Percentiles rank a stretch among this genome's conserved stretches.
phyloP scores from a whole-genome alignment of 1,139 yeast species.

The Kodamaea derodonti region DNA sequence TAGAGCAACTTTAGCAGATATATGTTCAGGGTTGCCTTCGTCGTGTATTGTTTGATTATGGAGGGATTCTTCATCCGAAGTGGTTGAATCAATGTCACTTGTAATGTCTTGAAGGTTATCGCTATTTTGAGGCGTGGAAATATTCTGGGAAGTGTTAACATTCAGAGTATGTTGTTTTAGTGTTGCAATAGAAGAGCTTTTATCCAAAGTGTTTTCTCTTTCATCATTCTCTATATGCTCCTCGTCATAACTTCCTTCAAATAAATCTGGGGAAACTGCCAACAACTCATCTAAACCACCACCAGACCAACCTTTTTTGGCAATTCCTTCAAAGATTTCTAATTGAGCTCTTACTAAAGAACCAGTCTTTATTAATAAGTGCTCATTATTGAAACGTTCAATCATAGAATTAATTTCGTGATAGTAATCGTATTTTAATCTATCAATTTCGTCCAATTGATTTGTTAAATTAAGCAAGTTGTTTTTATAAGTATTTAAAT shows the following conservation, averaged over 20 bases:
- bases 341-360: slow-evolving; percentile 73
- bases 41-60: background rate
- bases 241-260: slow-evolving; percentile 21
- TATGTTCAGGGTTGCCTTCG: background rate
- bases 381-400: slow-evolving; percentile 38
- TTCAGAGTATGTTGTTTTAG: slow-evolving; percentile 6
- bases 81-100: background rate
- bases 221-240: slow-evolving; percentile 12
- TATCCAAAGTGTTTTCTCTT: slow-evolving; percentile 6
- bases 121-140: no score
- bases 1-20: background rate
- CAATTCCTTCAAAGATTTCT: slow-evolving; percentile 76
- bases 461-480: slow-evolving; percentile 64
- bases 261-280: slow-evolving; percentile 51
- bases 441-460: slow-evolving; percentile 76
- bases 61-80: background rate
- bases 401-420: slow-evolving; percentile 56
- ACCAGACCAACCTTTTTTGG: slow-evolving; percentile 83
- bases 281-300: slow-evolving; percentile 74
- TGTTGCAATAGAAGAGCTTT: slow-evolving; percentile 10
- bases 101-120: background rate
- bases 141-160: background rate
- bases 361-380: slow-evolving; percentile 54
- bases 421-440: slow-evolving; percentile 71
- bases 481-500: slow-evolving; percentile 59